These are phyloP conservation scores for Penicillium coprophilum DNA, from an alignment of 495 filamentous ascomycete genomes.

Conservation along the genomic window DNA sequence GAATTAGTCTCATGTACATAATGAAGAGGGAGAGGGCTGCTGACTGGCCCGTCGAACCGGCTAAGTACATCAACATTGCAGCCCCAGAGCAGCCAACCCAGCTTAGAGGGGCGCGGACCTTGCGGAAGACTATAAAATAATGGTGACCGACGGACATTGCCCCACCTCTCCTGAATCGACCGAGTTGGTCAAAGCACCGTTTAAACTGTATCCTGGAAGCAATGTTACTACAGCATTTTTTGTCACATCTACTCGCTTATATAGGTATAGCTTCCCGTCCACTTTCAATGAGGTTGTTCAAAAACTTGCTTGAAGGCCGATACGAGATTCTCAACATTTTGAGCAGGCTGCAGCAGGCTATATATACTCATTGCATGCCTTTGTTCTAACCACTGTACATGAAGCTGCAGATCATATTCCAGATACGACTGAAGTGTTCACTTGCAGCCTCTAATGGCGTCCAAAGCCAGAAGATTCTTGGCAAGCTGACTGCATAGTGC, in stretches of 20 bases:
- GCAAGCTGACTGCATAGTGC: constrained; percentile 20
- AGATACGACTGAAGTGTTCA: constrained; percentile 4
- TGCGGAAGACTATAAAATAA: constrained; percentile 25
- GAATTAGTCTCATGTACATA: constrained; percentile 1
- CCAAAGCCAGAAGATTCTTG: constrained; percentile 15
- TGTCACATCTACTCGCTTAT: not conserved
- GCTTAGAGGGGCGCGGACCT: constrained; percentile 20
- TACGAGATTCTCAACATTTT: not conserved
- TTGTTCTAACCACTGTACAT: constrained; percentile 2
- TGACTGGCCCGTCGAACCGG: constrained; percentile 7
- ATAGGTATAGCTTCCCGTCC: not conserved
- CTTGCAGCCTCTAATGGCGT: constrained; percentile 10
- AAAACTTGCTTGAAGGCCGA: not conserved
- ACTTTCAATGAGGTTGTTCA: not conserved
- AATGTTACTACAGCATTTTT: constrained; percentile 19
- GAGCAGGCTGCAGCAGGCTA: constrained; percentile 1
- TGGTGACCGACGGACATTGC: constrained; percentile 13
- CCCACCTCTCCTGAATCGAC: constrained; percentile 35
- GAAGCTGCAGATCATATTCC: constrained; percentile 10
- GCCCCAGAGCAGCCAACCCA: constrained; percentile 5
- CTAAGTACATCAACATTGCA: constrained; percentile 8
- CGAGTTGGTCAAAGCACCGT: constrained; percentile 26
- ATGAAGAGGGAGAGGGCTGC: not conserved
- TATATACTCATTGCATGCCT: constrained; percentile 5
- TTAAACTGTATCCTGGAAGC: constrained; percentile 12